phyloP scores from a whole-genome alignment of 2,329 filamentous ascomycete species.

The Cercospora brassicicola region DNA sequence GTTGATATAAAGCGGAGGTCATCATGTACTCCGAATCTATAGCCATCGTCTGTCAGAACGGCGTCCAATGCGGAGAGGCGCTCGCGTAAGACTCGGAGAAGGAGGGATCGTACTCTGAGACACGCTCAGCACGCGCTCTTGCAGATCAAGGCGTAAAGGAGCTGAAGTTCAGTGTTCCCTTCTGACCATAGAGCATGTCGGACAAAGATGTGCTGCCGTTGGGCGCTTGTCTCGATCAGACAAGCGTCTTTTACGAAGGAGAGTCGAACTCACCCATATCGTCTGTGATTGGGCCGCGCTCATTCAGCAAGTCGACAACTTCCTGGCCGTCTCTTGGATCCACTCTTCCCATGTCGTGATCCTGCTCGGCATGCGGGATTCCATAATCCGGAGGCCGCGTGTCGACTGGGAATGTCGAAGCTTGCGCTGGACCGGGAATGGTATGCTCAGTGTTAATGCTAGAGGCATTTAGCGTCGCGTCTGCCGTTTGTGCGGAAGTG shows the following conservation, averaged over 20 bases:
- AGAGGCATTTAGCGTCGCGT: conserved; percentile 33
- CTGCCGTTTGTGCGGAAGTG: conserved; percentile 28
- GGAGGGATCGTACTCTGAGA: conserved; percentile 26
- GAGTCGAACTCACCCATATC: conserved; percentile 32
- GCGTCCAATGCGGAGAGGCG: conserved; percentile 19
- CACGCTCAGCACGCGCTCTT: conserved; percentile 16
- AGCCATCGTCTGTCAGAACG: conserved; percentile 17
- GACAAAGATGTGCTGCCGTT: conserved; percentile 26
- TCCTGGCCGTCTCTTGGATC: conserved; percentile 37
- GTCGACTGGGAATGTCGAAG: conserved; percentile 29
- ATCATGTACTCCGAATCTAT: conserved; percentile 31
- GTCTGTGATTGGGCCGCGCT: conserved; percentile 25
- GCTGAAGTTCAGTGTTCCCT: conserved; percentile 21
- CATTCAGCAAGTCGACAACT: conserved; percentile 38
- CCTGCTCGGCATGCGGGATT: conserved; percentile 32
- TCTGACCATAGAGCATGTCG: conserved; percentile 32
- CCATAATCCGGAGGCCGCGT: conserved; percentile 30
- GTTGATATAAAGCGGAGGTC: conserved; percentile 29
- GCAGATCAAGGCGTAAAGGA: conserved; percentile 16
- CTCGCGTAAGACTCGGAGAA: conserved; percentile 23
- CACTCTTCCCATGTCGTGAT: conserved; percentile 32
- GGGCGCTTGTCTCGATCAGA: conserved; percentile 25
- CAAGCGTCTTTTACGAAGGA: conserved; percentile 9
- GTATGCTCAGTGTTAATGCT: conserved; percentile 26
- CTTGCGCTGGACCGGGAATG: conserved; percentile 31